Percentiles rank a stretch among this genome's conserved stretches.
phyloP scores from a whole-genome alignment of 2,329 filamentous ascomycete species.

The Monosporascus ibericus region DNA sequence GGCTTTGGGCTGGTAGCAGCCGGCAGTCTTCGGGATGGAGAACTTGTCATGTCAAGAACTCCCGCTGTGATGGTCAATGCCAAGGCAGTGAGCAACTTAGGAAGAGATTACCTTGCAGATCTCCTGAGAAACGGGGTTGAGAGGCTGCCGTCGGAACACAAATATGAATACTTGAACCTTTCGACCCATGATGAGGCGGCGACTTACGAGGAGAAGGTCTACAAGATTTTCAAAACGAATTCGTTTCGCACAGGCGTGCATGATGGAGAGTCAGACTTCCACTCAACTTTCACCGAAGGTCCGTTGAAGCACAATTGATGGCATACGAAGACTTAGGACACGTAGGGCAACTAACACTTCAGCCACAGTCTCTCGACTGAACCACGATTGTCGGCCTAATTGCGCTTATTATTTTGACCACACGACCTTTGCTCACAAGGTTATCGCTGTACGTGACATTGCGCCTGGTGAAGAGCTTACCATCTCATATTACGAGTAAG shows the following conservation, averaged over 20 bases:
- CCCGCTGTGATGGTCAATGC: conserved; percentile 28
- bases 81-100: conserved; percentile 15
- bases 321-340: too few relatives aligned
- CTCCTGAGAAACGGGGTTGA: conserved; percentile 20
- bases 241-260: conserved; percentile 22
- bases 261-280: conserved; percentile 19
- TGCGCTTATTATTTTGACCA: conserved; percentile 31
- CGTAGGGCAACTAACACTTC: neutral
- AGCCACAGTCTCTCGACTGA: conserved; percentile 29
- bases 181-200: conserved; percentile 16
- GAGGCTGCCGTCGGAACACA: conserved; percentile 16
- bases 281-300: conserved; percentile 27
- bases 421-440: conserved; percentile 28
- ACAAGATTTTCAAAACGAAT: conserved; percentile 27
- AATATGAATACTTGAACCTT: conserved; percentile 19
- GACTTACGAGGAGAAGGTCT: conserved; percentile 14
- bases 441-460: conserved; percentile 31
- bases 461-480: conserved; percentile 34
- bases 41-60: conserved; percentile 23
- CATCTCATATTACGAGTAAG: conserved; percentile 32
- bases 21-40: conserved; percentile 18
- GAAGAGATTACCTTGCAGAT: conserved; percentile 10
- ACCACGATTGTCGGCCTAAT: conserved; percentile 37
- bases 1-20: conserved; percentile 26
- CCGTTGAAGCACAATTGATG: conserved; percentile 2